A percentile compares a stretch with the other conserved stretches of the same genome.
Evolutionary conservation across 2,329 filamentous ascomycete genomes (phyloP).

Genomic region (Trichoderma hamatum): DNA sequence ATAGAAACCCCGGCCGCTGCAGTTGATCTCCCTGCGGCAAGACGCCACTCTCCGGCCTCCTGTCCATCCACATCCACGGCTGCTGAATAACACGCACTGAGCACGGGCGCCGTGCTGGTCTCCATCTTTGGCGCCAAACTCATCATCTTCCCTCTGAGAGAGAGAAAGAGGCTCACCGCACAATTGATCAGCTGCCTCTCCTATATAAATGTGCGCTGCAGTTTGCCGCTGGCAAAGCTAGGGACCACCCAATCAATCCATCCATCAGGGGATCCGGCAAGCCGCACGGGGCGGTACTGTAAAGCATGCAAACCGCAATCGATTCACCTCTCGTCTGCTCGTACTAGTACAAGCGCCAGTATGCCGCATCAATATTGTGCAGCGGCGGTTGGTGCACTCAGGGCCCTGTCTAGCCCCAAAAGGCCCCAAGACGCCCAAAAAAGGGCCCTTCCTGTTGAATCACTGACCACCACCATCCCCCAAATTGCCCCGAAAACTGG

Average conservation of each 20-base stretch:
- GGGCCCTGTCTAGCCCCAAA: not conserved
- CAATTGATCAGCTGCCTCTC: not conserved
- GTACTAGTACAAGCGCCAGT: not conserved
- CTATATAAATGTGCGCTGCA: not conserved
- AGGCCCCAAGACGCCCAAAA: not conserved
- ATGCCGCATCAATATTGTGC: not conserved
- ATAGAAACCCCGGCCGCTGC: constrained; percentile 15
- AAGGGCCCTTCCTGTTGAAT: constrained; percentile 10
- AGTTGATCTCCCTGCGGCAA: constrained; percentile 14
- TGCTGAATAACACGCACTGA: not conserved
- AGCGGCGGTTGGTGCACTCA: not conserved
- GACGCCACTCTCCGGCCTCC: constrained; percentile 16
- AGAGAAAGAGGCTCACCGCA: not conserved
- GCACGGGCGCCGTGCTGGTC: not conserved
- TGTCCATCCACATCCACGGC: constrained; percentile 10
- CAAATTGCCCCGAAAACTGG: constrained; percentile 28
- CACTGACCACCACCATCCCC: constrained; percentile 5
- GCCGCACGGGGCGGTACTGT: too few relatives aligned
- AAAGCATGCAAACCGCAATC: constrained; percentile 4
- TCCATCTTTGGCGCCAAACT: not conserved
- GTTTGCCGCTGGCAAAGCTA: not conserved
- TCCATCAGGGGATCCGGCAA: constrained; percentile 13
- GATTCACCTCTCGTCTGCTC: not conserved
- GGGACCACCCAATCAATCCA: not conserved
- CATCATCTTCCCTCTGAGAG: not conserved